Evolutionary conservation across 768 basidiomycete genomes (phyloP).

Genomic region (Boletus speciosus): DNA sequence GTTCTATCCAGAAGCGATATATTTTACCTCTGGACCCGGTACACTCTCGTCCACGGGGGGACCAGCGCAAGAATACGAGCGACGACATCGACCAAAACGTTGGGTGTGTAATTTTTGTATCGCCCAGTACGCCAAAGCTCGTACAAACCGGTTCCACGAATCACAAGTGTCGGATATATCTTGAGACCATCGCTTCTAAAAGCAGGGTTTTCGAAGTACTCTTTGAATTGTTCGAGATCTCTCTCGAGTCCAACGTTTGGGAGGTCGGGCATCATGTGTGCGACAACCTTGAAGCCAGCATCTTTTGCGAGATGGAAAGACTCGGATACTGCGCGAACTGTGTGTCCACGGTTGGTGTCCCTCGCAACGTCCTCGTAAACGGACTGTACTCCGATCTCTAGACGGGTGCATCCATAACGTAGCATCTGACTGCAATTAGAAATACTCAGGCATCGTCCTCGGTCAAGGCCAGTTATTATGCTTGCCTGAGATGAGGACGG

Average conservation of each 20-base stretch:
- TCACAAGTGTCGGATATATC: conserved; percentile 97
- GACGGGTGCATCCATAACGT: conserved; percentile 95
- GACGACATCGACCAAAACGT: conserved; percentile 95
- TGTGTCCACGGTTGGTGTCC: conserved; percentile 98
- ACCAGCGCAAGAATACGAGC: conserved; percentile 94
- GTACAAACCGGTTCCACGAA: conserved; percentile 93
- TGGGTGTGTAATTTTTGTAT: conserved; percentile 99
- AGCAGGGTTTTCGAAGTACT: conserved; percentile 98
- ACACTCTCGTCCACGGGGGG: conserved; percentile 98
- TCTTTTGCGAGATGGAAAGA: conserved; percentile 98
- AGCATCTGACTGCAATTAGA: conserved; percentile 85
- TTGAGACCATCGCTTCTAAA: conserved; percentile 97
- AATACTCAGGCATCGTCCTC: neutral
- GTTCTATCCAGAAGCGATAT: neutral
- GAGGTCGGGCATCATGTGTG: conserved; percentile 99
- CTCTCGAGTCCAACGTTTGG: conserved; percentile 97
- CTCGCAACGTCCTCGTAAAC: conserved; percentile 99
- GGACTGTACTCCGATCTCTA: conserved; percentile 98
- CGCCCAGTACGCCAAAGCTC: conserved; percentile 96
- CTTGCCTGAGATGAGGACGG: conserved; percentile 87
- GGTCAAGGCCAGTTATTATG: neutral
- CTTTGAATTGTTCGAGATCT: conserved; percentile 98
- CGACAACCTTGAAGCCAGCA: conserved; percentile 99
- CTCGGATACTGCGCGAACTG: conserved; percentile 94
- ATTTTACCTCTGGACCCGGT: conserved; percentile 87